Evolutionary conservation across 2,329 filamentous ascomycete species (phyloP).

Genomic region (Xylariaceae sp.): DNA sequence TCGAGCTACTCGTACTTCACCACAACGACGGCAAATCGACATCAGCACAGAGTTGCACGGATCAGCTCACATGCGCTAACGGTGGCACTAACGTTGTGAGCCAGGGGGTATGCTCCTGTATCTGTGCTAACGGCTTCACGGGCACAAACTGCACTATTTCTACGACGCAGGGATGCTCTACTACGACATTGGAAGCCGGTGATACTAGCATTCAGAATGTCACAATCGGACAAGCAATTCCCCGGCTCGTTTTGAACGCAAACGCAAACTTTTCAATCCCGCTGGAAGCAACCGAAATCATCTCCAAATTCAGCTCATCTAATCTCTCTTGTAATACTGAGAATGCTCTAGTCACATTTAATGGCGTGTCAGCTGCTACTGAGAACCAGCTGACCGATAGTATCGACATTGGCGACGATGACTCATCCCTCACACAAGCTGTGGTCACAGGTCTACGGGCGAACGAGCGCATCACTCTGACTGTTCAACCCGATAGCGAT

Average conservation of each 20-base stretch:
- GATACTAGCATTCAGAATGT: conserved; percentile 55
- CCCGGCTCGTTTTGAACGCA: conserved; percentile 65
- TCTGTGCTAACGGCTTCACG: conserved; percentile 86
- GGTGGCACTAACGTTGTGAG: conserved; percentile 73
- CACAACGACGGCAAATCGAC: conserved; percentile 35
- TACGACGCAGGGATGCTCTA: conserved; percentile 50
- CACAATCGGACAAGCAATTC: conserved; percentile 76
- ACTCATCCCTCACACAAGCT: conserved; percentile 10
- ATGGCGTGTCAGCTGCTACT: conserved; percentile 44
- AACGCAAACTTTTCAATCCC: conserved; percentile 70
- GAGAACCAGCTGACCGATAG: conserved; percentile 24
- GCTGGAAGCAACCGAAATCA: conserved; percentile 63
- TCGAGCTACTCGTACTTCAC: conserved; percentile 60
- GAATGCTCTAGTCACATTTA: conserved; percentile 84
- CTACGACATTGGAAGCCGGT: conserved; percentile 40
- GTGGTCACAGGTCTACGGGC: conserved; percentile 18
- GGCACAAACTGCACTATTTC: conserved; percentile 48
- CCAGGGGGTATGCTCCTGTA: conserved; percentile 70
- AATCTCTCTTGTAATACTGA: conserved; percentile 78
- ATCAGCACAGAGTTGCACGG: conserved; percentile 52
- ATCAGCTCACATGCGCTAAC: conserved; percentile 66
- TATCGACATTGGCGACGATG: conserved; percentile 10
- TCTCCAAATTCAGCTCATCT: conserved; percentile 70
- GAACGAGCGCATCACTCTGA: conserved; percentile 34
- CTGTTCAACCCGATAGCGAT: conserved; percentile 29